A percentile compares a stretch with the other conserved stretches of the same genome.
Conservation (phyloP, 805 yeast genomes). For the Metschnikowia rubicola region DNA sequence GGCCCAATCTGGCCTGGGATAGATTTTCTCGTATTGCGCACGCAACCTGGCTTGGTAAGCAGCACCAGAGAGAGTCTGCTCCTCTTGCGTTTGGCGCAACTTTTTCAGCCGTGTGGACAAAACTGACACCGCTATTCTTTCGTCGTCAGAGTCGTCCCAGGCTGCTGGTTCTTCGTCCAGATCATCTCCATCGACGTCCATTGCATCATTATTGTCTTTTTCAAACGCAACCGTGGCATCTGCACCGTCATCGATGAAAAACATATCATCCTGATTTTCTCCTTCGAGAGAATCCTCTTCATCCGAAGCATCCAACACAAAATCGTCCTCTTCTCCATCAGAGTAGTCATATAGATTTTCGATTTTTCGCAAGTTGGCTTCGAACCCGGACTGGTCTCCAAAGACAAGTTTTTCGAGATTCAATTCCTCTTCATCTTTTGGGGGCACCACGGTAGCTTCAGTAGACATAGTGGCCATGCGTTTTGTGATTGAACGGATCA, state of each 20-base stretch:
- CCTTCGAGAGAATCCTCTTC: conserved; percentile 25
- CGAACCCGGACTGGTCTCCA: conserved; percentile 81
- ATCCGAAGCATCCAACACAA: conserved; percentile 7
- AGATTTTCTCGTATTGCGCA: conserved; percentile 66
- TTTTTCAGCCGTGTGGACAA: conserved; percentile 62
- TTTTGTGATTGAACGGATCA: not conserved
- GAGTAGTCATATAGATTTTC: conserved; percentile 53
- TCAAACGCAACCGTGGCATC: conserved; percentile 36
- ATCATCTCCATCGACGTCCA: conserved; percentile 32
- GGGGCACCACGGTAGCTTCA: not conserved
- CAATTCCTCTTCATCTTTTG: conserved; percentile 79
- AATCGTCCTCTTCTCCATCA: conserved; percentile 29
- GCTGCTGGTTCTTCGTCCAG: conserved; percentile 31
- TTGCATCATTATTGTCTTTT: conserved; percentile 34
- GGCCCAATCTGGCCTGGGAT: conserved; percentile 87
- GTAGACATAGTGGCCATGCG: not conserved
- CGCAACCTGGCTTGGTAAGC: conserved; percentile 64
- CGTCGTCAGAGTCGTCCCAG: conserved; percentile 95
- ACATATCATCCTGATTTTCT: conserved; percentile 39
- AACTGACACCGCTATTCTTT: conserved; percentile 59
- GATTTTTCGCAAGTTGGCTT: conserved; percentile 54
- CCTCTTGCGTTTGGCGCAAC: conserved; percentile 59
- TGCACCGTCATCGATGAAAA: conserved; percentile 44
- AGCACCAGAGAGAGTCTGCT: conserved; percentile 51
- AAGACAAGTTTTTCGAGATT: conserved; percentile 79